Conservation (phyloP, 208 protist genomes). For the Trypanosoma avium region DNA sequence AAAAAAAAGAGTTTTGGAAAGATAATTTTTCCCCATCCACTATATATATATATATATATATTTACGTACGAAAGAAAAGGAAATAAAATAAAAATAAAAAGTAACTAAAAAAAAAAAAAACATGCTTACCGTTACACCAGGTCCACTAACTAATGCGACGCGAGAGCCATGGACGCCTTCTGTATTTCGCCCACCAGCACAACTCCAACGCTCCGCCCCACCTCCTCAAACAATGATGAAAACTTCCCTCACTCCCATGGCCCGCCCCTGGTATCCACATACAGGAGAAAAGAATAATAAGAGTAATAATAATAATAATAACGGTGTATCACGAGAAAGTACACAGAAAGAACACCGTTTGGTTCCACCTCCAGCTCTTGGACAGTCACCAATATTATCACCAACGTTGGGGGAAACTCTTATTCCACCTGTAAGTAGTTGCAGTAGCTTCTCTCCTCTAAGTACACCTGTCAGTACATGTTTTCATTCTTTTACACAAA, state of each 20-base stretch:
- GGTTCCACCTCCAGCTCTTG: slow-evolving; percentile 54
- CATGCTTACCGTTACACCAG: slow-evolving; percentile 43
- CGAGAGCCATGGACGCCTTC: slow-evolving; percentile 59
- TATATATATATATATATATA: slow-evolving; percentile 10
- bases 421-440: slow-evolving; percentile 31
- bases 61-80: no score
- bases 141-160: slow-evolving; percentile 47
- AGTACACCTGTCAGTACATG: slow-evolving; percentile 46
- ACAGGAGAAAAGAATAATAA: background rate
- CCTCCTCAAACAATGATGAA: no score
- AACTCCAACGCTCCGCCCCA: slow-evolving; percentile 36
- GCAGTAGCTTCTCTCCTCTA: slow-evolving; percentile 54
- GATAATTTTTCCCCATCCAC: no score
- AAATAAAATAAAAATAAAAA: slow-evolving; percentile 15
- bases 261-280: slow-evolving; percentile 52
- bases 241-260: slow-evolving; percentile 46
- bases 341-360: slow-evolving; percentile 32
- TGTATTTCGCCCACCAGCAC: slow-evolving; percentile 60
- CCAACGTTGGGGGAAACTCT: slow-evolving; percentile 14
- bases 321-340: slow-evolving; percentile 18
- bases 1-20: no score
- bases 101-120: background rate
- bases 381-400: slow-evolving; percentile 35
- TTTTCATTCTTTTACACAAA: slow-evolving; percentile 65
- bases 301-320: background rate